Evolutionary conservation across 148 eudicot genomes (phyloP), one percentile per base, ranked within the genome.

Genomic region (Salicornia ramosissima): DNA sequence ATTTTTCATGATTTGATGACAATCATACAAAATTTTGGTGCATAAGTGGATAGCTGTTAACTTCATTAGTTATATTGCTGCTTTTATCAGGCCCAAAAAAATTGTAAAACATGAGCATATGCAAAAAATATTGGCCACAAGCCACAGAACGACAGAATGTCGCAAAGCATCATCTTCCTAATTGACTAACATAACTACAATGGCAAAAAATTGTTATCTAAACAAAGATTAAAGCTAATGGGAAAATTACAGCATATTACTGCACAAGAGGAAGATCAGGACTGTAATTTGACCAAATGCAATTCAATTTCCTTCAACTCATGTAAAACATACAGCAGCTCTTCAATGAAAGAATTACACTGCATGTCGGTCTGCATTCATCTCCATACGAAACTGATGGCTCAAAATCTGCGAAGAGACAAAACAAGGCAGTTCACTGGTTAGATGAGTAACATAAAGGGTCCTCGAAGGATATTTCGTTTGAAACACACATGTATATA

Each of bases 331-430:
- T 69, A 61, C 55, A 54, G 74, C 58, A 62, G 58, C 69, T 31
- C 73, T 58, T 57, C 16, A 18, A 55, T 47, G 28, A 25, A 47
- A 47, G 51, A 40, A 55, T 52, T 18, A 52, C 43, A 66, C 46
- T 30, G 39, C 59, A 59, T 25, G 42, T 53, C 51, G 50, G 34
- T 68, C 67, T 50, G 61, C 68, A 61, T 67, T 49, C 13, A 42
- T 24, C 9, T 53, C 64, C 63, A 2, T 33, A 43, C 13, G 13
- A 33, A n/a, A 42, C 69, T 62, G 65, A 54, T 30, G 65, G 16
- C 70, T 46, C 65, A 46, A 64, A 64, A 21, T 50, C 79, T 76
- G 75, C n/a, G 39, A 65, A 28, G 69, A 57, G 24, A 55, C 40
- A 69, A 42, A 75, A 31, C 1, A 3, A 2, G 43, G 7, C 29